Conservation (phyloP, 768 basidiomycete genomes). For the Termitomyces sp. region DNA sequence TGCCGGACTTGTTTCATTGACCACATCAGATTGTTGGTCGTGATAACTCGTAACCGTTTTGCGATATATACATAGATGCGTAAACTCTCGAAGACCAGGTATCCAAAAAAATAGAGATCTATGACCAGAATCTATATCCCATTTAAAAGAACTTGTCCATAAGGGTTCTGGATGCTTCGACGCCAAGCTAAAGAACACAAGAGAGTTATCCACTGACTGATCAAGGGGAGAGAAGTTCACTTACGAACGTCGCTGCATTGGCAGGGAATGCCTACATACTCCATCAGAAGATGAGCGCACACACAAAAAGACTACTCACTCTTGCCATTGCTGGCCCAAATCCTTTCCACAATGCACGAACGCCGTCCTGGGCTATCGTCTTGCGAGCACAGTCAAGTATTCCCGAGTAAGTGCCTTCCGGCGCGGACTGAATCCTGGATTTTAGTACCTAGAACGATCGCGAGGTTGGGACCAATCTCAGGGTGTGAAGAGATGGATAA, state of each 20-base stretch:
- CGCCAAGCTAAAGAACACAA: constrained; percentile 61
- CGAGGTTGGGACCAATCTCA: neutral
- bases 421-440: constrained; percentile 92
- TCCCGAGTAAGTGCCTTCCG: constrained; percentile 95
- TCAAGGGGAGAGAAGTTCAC: constrained; percentile 22
- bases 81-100: neutral
- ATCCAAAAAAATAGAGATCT: neutral
- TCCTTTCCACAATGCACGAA: constrained; percentile 90
- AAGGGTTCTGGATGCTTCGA: constrained; percentile 81
- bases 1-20: too few relatives aligned
- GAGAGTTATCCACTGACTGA: constrained; percentile 4
- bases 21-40: too few relatives aligned
- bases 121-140: neutral
- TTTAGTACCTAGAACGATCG: constrained; percentile 70
- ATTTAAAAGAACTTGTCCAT: constrained; percentile 62
- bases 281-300: neutral
- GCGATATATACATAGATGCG: neutral
- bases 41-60: neutral
- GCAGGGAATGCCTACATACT: constrained; percentile 82
- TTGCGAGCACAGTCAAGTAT: constrained; percentile 90
- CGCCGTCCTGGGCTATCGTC: constrained; percentile 85
- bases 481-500: neutral
- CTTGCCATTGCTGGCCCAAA: constrained; percentile 96
- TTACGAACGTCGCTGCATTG: constrained; percentile 90
- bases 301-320: constrained; percentile 34